Evolutionary conservation across 129 eudicot genomes (phyloP), one percentile per base, ranked within the genome.

Genomic region (Artemisia argyi): DNA sequence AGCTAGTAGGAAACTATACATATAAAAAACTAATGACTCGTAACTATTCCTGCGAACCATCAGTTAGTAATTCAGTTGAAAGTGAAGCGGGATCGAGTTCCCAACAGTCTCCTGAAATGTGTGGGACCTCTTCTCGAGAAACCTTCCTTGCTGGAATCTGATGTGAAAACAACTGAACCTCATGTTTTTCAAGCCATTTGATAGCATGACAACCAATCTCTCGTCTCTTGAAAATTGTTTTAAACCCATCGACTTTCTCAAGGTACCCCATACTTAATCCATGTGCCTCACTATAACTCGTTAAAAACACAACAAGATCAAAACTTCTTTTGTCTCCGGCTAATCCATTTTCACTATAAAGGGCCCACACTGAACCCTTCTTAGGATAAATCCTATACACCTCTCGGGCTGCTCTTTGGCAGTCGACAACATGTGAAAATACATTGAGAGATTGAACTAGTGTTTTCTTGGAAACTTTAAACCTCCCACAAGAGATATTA

Each of bases 51-150:
- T 44, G 22, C 32, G 61, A 24, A 47, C 62, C 71, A 55, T 66
- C 54, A 28, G 73, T 35, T 59, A 87, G 87, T 72, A 80, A 67
- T 28, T 83, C 78, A 0, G 85, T 67, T 70, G 88, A 85, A 71
- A 93, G 92, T 7, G 98, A 89, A 17, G 97, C 97, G 46, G 97
- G 98, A 82, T 93, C 98, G 2, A 93, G 81, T n/a, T 93, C 98
- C 98, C 97, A 93, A 82, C 92, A 89, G 68, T 83, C 88, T 68
- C 85, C 88, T 7, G 89, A 78, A 74, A 85, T 78, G 62, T 77
- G 81, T 7, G 79, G 15, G 35, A 72, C 85, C 72, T 93, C 98
- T 66, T 85, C 87, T 14, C 83, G 86, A 18, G 86, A 82, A 69
- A 93, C 87, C 82, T 90, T 89, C 76, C 86, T 85, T 24, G 97